Conservation (phyloP, 768 basidiomycete species). For the Russula vinacea region DNA sequence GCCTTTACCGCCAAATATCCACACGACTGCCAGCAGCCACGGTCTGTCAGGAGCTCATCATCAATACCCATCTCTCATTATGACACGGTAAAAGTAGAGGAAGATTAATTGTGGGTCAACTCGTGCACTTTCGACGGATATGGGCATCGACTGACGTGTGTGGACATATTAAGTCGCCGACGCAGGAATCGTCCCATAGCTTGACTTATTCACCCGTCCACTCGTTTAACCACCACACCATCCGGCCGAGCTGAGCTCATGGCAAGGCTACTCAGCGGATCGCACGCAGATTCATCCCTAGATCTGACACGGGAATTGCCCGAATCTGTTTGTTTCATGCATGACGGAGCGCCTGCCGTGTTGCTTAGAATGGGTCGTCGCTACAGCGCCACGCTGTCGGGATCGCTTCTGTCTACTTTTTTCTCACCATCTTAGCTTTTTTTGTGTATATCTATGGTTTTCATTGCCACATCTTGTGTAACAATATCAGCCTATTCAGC, state of each 20-base stretch:
- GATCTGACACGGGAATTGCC: constrained; percentile 30
- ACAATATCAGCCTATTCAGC: constrained; percentile 29
- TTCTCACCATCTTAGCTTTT: constrained; percentile 13
- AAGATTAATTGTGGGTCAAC: constrained; percentile 29
- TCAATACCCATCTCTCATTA: constrained; percentile 28
- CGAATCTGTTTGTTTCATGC: constrained; percentile 24
- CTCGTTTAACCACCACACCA: constrained; percentile 23
- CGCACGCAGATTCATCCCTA: constrained; percentile 60
- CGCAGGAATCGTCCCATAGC: constrained; percentile 28
- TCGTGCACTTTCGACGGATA: background rate
- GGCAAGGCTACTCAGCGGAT: constrained; percentile 66
- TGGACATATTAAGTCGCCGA: constrained; percentile 25
- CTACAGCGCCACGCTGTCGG: constrained; percentile 23
- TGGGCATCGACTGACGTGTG: background rate
- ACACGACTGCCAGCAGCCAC: constrained; percentile 44
- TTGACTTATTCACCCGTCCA: constrained; percentile 31
- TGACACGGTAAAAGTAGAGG: constrained; percentile 31
- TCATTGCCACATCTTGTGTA: constrained; percentile 24
- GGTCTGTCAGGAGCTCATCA: constrained; percentile 39
- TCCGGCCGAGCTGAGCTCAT: constrained; percentile 49
- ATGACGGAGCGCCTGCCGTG: constrained; percentile 26
- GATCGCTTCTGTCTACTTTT: constrained; percentile 8
- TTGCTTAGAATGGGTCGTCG: constrained; percentile 27
- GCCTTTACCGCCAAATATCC: constrained; percentile 7
- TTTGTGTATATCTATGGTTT: constrained; percentile 25